Base-by-base conservation (phyloP, 768 basidiomycete species). In the Boletus subcaerulescens region DNA sequence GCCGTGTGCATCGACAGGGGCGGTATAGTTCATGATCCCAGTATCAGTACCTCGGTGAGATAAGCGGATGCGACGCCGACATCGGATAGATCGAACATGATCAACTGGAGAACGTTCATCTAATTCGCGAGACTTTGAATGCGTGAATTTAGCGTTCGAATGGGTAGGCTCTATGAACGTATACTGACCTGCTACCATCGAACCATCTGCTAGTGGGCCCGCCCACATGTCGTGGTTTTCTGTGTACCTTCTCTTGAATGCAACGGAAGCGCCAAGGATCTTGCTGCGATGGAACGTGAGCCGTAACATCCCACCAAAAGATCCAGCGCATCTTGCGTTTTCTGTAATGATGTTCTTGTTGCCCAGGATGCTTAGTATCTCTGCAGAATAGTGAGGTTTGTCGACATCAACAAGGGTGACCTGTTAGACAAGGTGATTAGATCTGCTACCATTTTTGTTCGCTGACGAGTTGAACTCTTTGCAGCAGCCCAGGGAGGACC, bases 401-500 rank as follows among this genome's bases (percentile, higher is more conserved):
- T 58, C 26, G 57, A 60, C 45, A 60, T 49, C 1, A 60, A 31
- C 20, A 60, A 17, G 26, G 59, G 59, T 4, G 59, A 60, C n/a
- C 59, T 60, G 36, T 12, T 29, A n/a, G 7, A 29, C 17, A 38
- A 22, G 22, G 22, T 22, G 22, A 22, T 22, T 22, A 38, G 15
- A 38, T 38, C 36, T 6, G 5, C 13, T 38, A 22, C 22, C 22
- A 22, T 22, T 22, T 22, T 22, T 3, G 22, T 22, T 22, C 22
- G 22, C 22, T 22, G 22, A 22, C 22, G 20, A 6, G 5, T 8
- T 24, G 10, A 6, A 43, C 52, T 41, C 59, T 60, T 60, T 17
- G 52, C 52, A 26, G 50, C 46, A 24, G 57, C 59, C 59, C 59
- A 60, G 38, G 58, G 55, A n/a, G n/a, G n/a, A n/a, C n/a, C n/a